phyloP scores from a whole-genome alignment of 352 stramenopile genomes.

The Pythium rishiriense region DNA sequence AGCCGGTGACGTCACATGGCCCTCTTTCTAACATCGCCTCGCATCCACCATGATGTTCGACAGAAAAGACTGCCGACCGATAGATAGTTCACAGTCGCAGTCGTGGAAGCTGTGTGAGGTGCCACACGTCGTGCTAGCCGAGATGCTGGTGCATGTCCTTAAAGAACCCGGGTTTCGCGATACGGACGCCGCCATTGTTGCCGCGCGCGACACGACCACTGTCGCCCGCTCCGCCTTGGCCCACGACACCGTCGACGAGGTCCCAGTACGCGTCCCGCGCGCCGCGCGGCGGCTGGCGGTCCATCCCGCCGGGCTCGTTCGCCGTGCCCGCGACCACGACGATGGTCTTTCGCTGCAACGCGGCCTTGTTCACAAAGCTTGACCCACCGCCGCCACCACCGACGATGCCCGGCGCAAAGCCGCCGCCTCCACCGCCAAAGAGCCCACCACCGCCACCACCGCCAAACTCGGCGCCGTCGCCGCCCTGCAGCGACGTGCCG shows the following conservation, averaged over 20 bases:
- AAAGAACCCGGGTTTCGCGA: constrained; percentile 66
- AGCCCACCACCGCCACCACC: constrained; percentile 61
- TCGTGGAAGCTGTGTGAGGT: no score
- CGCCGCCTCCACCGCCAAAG: constrained; percentile 67
- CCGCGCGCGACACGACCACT: constrained; percentile 29
- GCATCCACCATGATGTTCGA: no score
- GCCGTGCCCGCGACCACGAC: constrained; percentile 39
- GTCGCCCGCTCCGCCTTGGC: constrained; percentile 53
- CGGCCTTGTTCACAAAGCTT: constrained; percentile 49
- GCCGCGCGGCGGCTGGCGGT: constrained; percentile 54
- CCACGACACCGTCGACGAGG: constrained; percentile 51
- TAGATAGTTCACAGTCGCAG: no score
- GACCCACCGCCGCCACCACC: constrained; percentile 65
- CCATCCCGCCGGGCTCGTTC: constrained; percentile 48
- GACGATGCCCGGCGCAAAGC: constrained; percentile 71
- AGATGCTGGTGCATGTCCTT: constrained; percentile 75
- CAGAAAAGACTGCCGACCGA: no score
- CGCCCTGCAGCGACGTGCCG: constrained; percentile 55
- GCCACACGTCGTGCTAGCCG: no score
- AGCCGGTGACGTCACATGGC: no score
- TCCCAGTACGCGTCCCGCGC: constrained; percentile 58
- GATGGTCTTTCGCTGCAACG: constrained; percentile 47
- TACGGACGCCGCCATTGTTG: constrained; percentile 66
- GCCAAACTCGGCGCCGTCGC: constrained; percentile 71
- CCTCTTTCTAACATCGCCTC: no score